Evolutionary conservation across 352 stramenopile genomes (phyloP).

Genomic region (Elongisporangium anandrum): DNA sequence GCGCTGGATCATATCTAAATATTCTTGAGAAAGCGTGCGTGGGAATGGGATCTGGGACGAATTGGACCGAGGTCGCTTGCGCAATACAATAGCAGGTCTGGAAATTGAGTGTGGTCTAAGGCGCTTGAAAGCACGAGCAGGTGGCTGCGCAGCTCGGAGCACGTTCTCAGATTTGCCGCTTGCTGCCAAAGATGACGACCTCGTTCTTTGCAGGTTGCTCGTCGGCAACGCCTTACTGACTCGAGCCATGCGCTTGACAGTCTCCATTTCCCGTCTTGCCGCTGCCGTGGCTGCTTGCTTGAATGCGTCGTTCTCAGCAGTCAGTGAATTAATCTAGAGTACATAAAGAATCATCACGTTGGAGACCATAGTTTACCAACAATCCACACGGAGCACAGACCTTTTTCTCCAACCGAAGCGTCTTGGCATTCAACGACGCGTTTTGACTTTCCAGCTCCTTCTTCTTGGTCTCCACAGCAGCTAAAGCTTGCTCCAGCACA

Average conservation of each 20-base stretch:
- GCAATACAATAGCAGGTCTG: slow-evolving; percentile 1
- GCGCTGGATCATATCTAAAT: not conserved
- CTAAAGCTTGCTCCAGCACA: not conserved
- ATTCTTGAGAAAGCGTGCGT: not conserved
- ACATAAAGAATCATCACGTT: too few species aligned
- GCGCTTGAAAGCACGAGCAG: not conserved
- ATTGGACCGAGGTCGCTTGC: slow-evolving; percentile 18
- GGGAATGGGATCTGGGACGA: slow-evolving; percentile 37
- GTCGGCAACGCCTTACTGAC: slow-evolving; percentile 12
- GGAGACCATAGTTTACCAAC: too few species aligned
- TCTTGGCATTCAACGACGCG: slow-evolving; percentile 25
- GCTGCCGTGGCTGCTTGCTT: slow-evolving; percentile 20
- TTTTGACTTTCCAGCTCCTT: slow-evolving; percentile 20
- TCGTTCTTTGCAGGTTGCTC: not conserved
- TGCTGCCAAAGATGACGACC: not conserved
- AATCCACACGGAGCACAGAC: slow-evolving; percentile 15
- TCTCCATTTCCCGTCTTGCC: slow-evolving; percentile 44
- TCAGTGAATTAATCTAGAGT: slow-evolving; percentile 45
- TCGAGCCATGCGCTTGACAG: slow-evolving; percentile 30
- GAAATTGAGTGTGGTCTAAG: not conserved
- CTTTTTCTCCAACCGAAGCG: slow-evolving; percentile 40
- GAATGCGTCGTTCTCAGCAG: slow-evolving; percentile 33
- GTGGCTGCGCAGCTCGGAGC: not conserved
- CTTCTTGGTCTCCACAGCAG: slow-evolving; percentile 1
- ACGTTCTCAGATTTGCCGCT: not conserved